phyloP scores from a whole-genome alignment of 2,329 filamentous ascomycete species.

The Colletotrichum tropicicola region DNA sequence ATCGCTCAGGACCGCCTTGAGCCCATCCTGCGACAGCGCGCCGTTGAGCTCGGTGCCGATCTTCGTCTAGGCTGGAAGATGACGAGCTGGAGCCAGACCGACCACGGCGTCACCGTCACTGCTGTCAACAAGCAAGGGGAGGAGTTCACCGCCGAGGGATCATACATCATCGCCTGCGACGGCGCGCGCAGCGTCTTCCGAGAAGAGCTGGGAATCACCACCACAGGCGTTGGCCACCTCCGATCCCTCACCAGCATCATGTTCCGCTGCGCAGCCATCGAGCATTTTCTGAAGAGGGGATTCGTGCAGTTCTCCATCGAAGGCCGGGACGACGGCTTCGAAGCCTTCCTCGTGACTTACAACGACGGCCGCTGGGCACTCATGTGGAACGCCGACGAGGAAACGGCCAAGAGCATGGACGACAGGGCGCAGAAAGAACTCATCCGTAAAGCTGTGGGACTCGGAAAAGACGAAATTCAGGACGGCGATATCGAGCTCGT shows the following conservation, averaged over 20 bases:
- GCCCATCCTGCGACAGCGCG: slow-evolving; percentile 43
- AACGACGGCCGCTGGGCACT: slow-evolving; percentile 34
- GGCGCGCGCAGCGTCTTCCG: slow-evolving; percentile 41
- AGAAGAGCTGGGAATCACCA: slow-evolving; percentile 37
- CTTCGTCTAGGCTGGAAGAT: slow-evolving; percentile 43
- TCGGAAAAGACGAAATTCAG: background rate
- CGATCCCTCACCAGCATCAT: slow-evolving; percentile 44
- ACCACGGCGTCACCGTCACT: slow-evolving; percentile 1
- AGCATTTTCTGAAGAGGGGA: slow-evolving; percentile 39
- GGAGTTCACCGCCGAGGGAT: slow-evolving; percentile 36
- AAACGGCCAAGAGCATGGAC: background rate
- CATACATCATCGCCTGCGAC: slow-evolving; percentile 50
- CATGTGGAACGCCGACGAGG: slow-evolving; percentile 1
- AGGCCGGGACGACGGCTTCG: slow-evolving; percentile 34
- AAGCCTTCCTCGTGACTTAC: slow-evolving; percentile 37
- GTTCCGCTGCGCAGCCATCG: slow-evolving; percentile 40
- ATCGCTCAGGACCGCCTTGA: slow-evolving; percentile 51
- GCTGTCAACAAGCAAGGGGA: background rate
- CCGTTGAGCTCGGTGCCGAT: slow-evolving; percentile 42
- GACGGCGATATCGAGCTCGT: slow-evolving; percentile 32
- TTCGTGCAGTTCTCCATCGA: slow-evolving; percentile 43
- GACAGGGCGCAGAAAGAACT: background rate
- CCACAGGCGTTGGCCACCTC: slow-evolving; percentile 39
- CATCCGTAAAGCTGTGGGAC: background rate
- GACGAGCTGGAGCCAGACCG: slow-evolving; percentile 36